phyloP scores from a whole-genome alignment of 345 rosid species.

The Gynandropsis gynandra region DNA sequence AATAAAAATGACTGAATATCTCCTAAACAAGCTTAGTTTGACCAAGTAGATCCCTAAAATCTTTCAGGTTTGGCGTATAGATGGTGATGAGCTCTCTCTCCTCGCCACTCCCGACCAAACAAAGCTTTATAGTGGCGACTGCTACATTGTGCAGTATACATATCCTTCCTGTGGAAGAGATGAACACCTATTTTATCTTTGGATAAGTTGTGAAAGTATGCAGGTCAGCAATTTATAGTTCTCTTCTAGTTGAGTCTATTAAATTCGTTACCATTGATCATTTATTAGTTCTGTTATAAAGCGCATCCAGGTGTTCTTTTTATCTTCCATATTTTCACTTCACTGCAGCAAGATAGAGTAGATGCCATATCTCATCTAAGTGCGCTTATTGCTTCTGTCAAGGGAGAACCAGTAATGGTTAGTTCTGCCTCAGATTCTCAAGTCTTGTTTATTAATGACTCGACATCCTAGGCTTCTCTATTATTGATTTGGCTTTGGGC shows the following conservation, averaged over 20 bases:
- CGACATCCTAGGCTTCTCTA: neutral
- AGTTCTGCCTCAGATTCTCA: conserved; percentile 22
- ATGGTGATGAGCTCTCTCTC: conserved; percentile 45
- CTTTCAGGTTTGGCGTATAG: conserved; percentile 69
- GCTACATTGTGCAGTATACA: conserved; percentile 61
- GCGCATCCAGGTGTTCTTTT: neutral
- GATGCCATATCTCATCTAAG: conserved; percentile 49
- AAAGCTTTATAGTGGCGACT: conserved; percentile 70
- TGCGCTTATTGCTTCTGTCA: conserved; percentile 43
- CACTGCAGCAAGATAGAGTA: conserved; percentile 59
- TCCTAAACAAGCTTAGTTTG: conserved; percentile 14
- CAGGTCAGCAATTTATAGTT: conserved; percentile 35
- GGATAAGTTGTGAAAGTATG: conserved; percentile 65
- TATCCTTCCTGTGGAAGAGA: conserved; percentile 49
- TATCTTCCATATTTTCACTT: conserved; percentile 4
- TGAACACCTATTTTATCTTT: conserved; percentile 50
- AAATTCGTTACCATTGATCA: neutral
- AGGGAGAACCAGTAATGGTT: conserved; percentile 60
- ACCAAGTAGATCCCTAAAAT: conserved; percentile 1
- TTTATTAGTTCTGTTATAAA: conserved; percentile 13
- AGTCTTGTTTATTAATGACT: too few species aligned
- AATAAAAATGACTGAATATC: conserved; percentile 9
- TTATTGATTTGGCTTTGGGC: neutral
- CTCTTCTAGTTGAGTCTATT: conserved; percentile 2
- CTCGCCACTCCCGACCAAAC: conserved; percentile 52